Percentiles rank a stretch among this genome's conserved stretches.
Evolutionary conservation across 75 land plant genomes (phyloP).

Genomic region (Sequoiadendron giganteum): DNA sequence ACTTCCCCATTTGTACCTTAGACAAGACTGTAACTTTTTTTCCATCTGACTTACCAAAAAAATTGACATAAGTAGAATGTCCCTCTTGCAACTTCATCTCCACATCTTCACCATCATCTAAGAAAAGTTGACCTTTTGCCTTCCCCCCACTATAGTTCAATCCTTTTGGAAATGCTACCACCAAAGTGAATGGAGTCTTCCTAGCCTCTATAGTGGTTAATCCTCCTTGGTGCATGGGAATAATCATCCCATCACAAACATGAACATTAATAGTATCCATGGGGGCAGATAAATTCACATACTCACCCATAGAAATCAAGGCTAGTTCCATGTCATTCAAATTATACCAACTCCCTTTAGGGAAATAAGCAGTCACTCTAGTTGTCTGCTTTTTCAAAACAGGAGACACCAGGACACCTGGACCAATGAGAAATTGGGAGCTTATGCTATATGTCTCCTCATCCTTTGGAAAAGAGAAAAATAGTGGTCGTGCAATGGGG

Average conservation of each 20-base stretch:
- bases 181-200: slow-evolving; percentile 51
- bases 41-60: slow-evolving; percentile 20
- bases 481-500: slow-evolving; percentile 72
- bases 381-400: slow-evolving; percentile 40
- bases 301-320: slow-evolving; percentile 21
- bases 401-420: slow-evolving; percentile 60
- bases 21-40: slow-evolving; percentile 34
- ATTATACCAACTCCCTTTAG: slow-evolving; percentile 65
- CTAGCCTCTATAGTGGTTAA: slow-evolving; percentile 52
- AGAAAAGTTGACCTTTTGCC: slow-evolving; percentile 58
- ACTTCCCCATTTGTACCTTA: slow-evolving; percentile 57
- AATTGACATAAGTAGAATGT: slow-evolving; percentile 54
- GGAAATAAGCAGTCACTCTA: slow-evolving; percentile 53
- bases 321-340: slow-evolving; percentile 40
- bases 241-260: slow-evolving; percentile 44
- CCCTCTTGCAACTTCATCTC: slow-evolving; percentile 59
- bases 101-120: slow-evolving; percentile 73
- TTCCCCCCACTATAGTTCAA: neutral
- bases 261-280: slow-evolving; percentile 62
- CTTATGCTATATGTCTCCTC: slow-evolving; percentile 31
- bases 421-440: slow-evolving; percentile 66
- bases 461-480: slow-evolving; percentile 60
- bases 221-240: slow-evolving; percentile 68
- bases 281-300: slow-evolving; percentile 54
- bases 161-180: slow-evolving; percentile 29